Evolutionary conservation across 2,329 filamentous ascomycete genomes (phyloP).

Genomic region (Raffaelea ambrosiae): DNA sequence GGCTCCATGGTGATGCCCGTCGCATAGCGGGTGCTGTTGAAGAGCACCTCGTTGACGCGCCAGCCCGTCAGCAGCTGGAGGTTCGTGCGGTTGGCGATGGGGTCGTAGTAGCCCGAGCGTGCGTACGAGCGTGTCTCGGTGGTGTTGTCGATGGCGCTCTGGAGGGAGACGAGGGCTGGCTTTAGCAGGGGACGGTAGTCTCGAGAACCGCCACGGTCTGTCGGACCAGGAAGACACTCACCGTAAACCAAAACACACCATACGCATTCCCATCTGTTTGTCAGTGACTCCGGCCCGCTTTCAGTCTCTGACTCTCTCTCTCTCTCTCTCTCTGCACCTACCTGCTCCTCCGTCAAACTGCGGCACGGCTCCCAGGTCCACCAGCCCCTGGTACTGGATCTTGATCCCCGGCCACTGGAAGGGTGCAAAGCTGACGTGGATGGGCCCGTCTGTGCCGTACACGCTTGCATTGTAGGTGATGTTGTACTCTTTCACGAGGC

Average conservation of each 20-base stretch:
- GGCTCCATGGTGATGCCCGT: background rate
- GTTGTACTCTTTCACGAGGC: conserved; percentile 1
- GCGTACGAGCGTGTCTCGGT: conserved; percentile 5
- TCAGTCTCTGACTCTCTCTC: no score
- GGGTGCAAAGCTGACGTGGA: conserved; percentile 6
- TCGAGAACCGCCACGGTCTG: no score
- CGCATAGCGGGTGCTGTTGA: background rate
- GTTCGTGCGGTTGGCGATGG: conserved; percentile 1
- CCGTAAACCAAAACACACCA: conserved; percentile 5
- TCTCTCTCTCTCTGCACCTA: no score
- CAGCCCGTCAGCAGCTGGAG: background rate
- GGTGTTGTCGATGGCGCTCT: conserved; percentile 2
- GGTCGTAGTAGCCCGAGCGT: conserved; percentile 2
- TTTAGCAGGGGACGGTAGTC: no score
- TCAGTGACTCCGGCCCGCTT: no score
- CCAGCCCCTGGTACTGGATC: background rate
- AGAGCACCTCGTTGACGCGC: conserved; percentile 1
- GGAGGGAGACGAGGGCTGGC: no score
- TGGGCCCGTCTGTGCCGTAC: background rate
- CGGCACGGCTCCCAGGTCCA: background rate
- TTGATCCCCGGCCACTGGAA: conserved; percentile 5
- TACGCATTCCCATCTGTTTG: conserved; percentile 1
- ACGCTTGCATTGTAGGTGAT: conserved; percentile 2
- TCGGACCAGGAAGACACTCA: background rate
- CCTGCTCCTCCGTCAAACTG: background rate